Base-by-base conservation (phyloP, 2,329 filamentous ascomycete genomes). In the Cordyceps cicadae region DNA sequence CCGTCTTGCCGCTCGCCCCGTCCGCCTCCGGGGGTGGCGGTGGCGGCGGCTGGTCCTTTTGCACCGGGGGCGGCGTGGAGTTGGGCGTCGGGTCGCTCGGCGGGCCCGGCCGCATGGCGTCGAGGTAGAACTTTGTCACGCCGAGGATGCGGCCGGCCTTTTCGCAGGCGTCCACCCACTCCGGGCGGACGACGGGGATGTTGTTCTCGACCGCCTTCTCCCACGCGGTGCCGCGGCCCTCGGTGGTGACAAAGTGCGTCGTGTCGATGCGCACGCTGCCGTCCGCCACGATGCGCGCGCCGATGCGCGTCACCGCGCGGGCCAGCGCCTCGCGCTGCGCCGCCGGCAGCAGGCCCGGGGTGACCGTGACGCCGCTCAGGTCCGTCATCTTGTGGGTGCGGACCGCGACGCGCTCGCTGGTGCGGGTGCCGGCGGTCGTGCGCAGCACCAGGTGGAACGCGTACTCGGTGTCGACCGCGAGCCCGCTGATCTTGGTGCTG, bases 361-460 rank as follows among this genome's bases (percentile, higher is more conserved):
- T 96, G 67, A 63, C 89, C 26, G 93, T 97, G 73, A 99, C 92
- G 62, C 94, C 94, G 66, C 89, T 92, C 56, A 99, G 80, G 73
- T 99, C 92, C 45, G 93, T 97, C 92, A 99, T 97, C 79, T 97
- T 96, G 79, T 99, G 94, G 51, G 94, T 99, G 70, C 88, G 86
- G 62, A 96, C 92, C 4, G 83, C 83, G 57, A 99, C 81, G 72
- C 89, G 90, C 66, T 96, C 90, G 71, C 89, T 94, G 63, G 83
- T 83, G 69, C 87, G 92, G 45, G 90, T 96, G 62, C 94, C 94
- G 5, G 94, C 94, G 60, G 86, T 92, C 7, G 94, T 99, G 69
- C 90, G 85, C 70, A 99, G 79, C 11, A 97, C 88, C 55, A 97
- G 81, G 72, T 97, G 91, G 78, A 99, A 99, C 1, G 85, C 88